phyloP scores from a whole-genome alignment of 768 basidiomycete genomes.

The Jaapia argillacea region DNA sequence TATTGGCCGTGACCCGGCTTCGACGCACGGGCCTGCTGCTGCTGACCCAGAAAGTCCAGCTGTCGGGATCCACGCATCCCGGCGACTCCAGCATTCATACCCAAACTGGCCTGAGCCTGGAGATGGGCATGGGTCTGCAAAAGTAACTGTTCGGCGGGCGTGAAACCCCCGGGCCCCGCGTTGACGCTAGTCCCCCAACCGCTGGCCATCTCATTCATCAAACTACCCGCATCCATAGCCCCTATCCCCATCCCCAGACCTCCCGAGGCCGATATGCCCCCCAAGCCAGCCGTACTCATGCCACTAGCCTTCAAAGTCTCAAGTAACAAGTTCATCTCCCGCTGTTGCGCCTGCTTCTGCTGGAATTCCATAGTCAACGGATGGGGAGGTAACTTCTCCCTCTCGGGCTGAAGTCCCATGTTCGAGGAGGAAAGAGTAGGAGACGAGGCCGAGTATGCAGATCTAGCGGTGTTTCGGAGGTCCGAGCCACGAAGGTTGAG shows the following conservation, averaged over 20 bases:
- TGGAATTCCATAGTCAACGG: not conserved
- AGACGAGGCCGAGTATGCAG: not conserved
- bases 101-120: not conserved
- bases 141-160: not conserved
- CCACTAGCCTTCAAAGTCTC: not conserved
- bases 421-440: not conserved
- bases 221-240: not conserved
- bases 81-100: not conserved
- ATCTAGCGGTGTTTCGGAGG: not conserved
- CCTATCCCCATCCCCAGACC: not conserved
- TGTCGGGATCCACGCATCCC: not conserved
- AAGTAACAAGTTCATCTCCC: not conserved
- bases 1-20: not conserved
- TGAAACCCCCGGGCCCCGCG: not conserved
- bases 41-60: not conserved
- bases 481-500: conserved; percentile 54
- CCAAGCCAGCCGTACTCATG: no score
- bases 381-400: not conserved
- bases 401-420: not conserved
- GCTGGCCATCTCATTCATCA: not conserved
- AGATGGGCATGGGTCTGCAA: not conserved
- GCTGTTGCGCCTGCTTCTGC: not conserved
- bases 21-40: not conserved
- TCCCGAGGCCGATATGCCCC: not conserved
- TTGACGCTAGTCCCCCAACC: not conserved